Evolutionary conservation across 352 stramenopile genomes (phyloP), one percentile per base, ranked within the genome.

Genomic region (Phytophthora gonapodyides): DNA sequence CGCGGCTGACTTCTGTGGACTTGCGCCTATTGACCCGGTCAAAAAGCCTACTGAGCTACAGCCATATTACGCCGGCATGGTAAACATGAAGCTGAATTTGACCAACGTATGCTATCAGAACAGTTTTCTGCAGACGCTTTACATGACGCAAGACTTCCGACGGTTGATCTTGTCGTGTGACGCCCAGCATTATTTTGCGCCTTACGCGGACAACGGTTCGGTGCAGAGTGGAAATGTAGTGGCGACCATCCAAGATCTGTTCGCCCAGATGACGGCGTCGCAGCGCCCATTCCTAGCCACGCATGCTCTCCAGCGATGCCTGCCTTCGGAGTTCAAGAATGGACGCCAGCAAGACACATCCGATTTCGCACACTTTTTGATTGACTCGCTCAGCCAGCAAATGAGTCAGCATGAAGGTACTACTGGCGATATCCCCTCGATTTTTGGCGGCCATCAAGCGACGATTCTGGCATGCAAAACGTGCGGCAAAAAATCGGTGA

Each of bases 101-200:
- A 95, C 86, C 6, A 96, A 96, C 40, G 86, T 96, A 0, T 96
- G 88, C 67, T 96, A 96, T 67, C 88, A 96, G 65, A 96, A 96
- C 76, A 94, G 84, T 47, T 95, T 96, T 40, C 47, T 96, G 13
- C 88, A 96, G 67, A 86, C 86, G 13, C 63, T 96, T 17, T 96
- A 94, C 67, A 88, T 94, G 77, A 95, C 88, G 1, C 75, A 92
- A 69, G 84, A 73, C 13, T 94, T 96, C 54, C 87, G 88, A 5
- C 76, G 77, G 3, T 67, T 90, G 27, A 80, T 96, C 21, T 58
- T 96, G 21, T 84, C 80, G 7, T 79, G 64, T 2, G 65, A 91
- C 31, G 37, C 76, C 6, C 54, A 76, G 9, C 67, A 79, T 13
- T 85, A 87, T 53, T 49, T 70, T 7, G 46, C 73, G 15, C 50